Percentiles rank a stretch among this genome's conserved stretches.
These are phyloP conservation scores for Apiospora phragmitis DNA, from an alignment of 2,329 filamentous ascomycete genomes.

Conservation along the genomic window DNA sequence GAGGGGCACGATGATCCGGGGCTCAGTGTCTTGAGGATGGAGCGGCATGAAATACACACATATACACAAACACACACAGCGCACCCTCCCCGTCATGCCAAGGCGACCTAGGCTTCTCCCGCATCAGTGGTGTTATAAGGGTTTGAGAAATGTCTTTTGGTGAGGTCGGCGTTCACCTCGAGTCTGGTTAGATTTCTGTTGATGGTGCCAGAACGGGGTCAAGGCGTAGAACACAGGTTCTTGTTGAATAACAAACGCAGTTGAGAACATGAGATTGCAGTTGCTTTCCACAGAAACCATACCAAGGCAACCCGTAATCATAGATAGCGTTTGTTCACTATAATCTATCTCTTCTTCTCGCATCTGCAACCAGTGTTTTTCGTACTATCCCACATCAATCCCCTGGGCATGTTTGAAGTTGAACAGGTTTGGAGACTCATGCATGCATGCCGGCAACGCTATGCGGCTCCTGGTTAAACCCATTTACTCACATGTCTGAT, in stretches of 20 bases:
- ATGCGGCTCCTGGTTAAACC: background rate
- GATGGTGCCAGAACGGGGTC: background rate
- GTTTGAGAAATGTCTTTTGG: background rate
- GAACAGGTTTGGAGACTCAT: too few relatives aligned
- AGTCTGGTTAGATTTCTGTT: constrained; percentile 3
- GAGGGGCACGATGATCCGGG: background rate
- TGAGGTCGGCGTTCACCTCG: background rate
- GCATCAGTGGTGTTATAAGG: constrained; percentile 8
- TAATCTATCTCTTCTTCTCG: background rate
- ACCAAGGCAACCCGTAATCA: background rate
- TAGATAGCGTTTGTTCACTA: constrained; percentile 6
- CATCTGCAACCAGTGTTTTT: background rate
- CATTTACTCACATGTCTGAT: background rate
- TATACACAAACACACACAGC: background rate
- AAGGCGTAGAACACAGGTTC: background rate
- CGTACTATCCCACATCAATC: background rate
- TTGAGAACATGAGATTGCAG: background rate
- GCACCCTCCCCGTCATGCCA: background rate
- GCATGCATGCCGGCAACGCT: background rate
- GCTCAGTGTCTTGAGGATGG: background rate
- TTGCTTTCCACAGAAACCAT: background rate
- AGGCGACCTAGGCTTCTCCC: constrained; percentile 1
- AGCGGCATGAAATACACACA: background rate
- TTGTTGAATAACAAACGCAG: constrained; percentile 1
- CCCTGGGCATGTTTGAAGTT: background rate